Evolutionary conservation across 2,329 filamentous ascomycete genomes (phyloP).

Genomic region (Penicillium sp.): DNA sequence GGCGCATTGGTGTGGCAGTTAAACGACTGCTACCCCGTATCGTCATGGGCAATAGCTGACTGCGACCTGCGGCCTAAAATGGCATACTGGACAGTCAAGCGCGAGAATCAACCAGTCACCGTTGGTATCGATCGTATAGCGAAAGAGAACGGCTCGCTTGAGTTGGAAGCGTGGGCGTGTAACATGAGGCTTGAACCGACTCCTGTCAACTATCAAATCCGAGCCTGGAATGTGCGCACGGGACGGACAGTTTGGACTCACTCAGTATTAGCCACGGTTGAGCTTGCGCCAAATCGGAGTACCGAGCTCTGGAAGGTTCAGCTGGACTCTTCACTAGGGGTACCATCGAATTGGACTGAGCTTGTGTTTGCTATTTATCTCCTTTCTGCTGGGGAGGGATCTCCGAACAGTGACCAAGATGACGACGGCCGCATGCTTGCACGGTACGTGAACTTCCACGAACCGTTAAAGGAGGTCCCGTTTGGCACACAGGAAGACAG

Average conservation of each 20-base stretch:
- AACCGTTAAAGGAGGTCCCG: neutral
- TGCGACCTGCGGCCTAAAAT: slow-evolving; percentile 55
- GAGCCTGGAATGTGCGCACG: neutral
- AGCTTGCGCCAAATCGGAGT: neutral
- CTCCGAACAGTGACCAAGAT: neutral
- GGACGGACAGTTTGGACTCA: neutral
- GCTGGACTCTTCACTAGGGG: neutral
- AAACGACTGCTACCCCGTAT: slow-evolving; percentile 61
- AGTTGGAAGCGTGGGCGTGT: slow-evolving; percentile 2
- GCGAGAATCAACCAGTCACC: neutral
- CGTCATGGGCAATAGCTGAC: slow-evolving; percentile 65
- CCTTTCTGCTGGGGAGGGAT: neutral
- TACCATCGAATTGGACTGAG: neutral
- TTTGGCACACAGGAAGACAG: neutral
- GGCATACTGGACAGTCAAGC: slow-evolving; percentile 2
- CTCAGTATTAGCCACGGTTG: neutral
- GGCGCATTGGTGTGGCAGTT: slow-evolving; percentile 52
- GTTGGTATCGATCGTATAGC: neutral
- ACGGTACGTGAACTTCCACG: slow-evolving; percentile 4
- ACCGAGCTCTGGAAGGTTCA: neutral
- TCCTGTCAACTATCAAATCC: neutral
- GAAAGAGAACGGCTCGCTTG: neutral
- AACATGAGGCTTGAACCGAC: neutral
- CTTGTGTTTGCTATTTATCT: neutral
- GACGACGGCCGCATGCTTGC: neutral